phyloP scores from a whole-genome alignment of 2,329 filamentous ascomycete genomes.

The Penicillium sp. region DNA sequence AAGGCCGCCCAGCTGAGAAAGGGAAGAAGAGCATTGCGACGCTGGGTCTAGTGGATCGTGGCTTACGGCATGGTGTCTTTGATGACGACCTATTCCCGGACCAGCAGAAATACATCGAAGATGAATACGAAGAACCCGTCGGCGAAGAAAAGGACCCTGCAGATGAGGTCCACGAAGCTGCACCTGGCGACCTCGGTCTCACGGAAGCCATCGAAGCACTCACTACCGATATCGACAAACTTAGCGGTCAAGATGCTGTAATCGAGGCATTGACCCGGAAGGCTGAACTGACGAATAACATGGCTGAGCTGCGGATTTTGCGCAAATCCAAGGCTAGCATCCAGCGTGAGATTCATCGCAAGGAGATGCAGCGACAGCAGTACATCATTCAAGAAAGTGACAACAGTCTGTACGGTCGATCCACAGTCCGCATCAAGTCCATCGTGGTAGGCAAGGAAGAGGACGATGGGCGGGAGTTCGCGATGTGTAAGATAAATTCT shows the following conservation, averaged over 20 bases:
- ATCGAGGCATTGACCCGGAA: constrained; percentile 89
- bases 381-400: constrained; percentile 98
- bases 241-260: constrained; percentile 81
- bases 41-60: constrained; percentile 80
- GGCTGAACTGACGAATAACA: constrained; percentile 95
- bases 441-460: constrained; percentile 89
- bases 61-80: constrained; percentile 86
- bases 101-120: constrained; percentile 72
- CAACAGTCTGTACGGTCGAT: constrained; percentile 90
- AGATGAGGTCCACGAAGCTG: constrained; percentile 88
- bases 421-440: constrained; percentile 82
- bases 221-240: constrained; percentile 84
- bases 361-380: constrained; percentile 92
- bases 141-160: constrained; percentile 59
- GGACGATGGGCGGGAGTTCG: constrained; percentile 90
- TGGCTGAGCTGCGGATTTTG: constrained; percentile 83
- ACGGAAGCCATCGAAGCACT: constrained; percentile 87
- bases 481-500: constrained; percentile 58
- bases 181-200: constrained; percentile 86
- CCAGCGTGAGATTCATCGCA: constrained; percentile 84
- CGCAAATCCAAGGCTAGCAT: constrained; percentile 91
- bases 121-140: constrained; percentile 73
- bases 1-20: constrained; percentile 44
- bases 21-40: constrained; percentile 86
- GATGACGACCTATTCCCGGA: constrained; percentile 92